phyloP scores from a whole-genome alignment of 495 filamentous ascomycete species.

The Aspergillus panamensis region DNA sequence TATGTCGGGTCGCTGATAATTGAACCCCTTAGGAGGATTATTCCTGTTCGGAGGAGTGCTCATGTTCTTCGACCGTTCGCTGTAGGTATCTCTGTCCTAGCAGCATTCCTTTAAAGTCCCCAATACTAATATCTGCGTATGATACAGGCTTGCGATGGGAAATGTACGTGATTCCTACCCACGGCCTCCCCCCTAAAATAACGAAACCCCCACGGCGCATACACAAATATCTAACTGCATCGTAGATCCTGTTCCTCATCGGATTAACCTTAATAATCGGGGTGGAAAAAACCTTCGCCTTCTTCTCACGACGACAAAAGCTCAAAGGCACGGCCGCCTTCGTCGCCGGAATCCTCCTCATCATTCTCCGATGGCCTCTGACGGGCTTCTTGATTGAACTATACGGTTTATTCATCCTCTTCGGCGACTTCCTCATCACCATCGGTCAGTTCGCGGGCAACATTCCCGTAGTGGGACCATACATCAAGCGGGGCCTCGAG shows the following conservation, averaged over 20 bases:
- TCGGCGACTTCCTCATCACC: conserved; percentile 94
- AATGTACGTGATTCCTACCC: conserved; percentile 52
- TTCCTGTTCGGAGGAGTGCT: conserved; percentile 91
- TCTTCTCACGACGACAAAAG: conserved; percentile 93
- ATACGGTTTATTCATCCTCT: conserved; percentile 88
- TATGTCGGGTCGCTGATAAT: neutral
- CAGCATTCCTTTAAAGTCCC: neutral
- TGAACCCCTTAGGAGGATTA: conserved; percentile 62
- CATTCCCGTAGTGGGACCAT: conserved; percentile 81
- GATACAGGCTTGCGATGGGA: conserved; percentile 74
- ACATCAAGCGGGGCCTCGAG: conserved; percentile 67
- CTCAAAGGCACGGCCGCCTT: conserved; percentile 89
- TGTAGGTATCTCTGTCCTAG: conserved; percentile 49
- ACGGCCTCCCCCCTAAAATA: neutral
- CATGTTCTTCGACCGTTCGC: conserved; percentile 95
- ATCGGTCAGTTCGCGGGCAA: conserved; percentile 82
- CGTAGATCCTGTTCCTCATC: conserved; percentile 91
- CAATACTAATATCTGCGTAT: conserved; percentile 7
- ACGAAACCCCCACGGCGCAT: neutral
- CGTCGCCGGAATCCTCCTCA: conserved; percentile 75
- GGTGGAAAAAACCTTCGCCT: conserved; percentile 80
- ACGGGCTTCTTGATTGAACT: conserved; percentile 86
- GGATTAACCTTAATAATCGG: conserved; percentile 94
- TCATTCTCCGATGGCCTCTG: conserved; percentile 82
- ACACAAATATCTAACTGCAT: conserved; percentile 18